Evolutionary conservation across 768 basidiomycete species (phyloP).

Genomic region (Fomitopsis serialis): DNA sequence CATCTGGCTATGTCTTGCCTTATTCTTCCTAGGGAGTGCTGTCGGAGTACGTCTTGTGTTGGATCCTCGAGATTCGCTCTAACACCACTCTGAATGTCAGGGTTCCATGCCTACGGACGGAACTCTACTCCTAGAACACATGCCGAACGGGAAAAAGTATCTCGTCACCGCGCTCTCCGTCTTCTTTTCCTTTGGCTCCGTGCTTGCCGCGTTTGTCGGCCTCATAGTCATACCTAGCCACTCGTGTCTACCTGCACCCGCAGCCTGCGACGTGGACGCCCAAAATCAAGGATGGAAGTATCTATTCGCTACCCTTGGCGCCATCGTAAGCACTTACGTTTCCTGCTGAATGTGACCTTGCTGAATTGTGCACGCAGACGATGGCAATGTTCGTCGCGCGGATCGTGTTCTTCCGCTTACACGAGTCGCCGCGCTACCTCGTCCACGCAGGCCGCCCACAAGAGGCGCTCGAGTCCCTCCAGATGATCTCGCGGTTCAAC

Average conservation of each 20-base stretch:
- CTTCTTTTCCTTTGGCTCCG: conserved; percentile 94
- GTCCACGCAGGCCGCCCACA: conserved; percentile 81
- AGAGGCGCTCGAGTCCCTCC: conserved; percentile 80
- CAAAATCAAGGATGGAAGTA: conserved; percentile 90
- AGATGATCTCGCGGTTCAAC: conserved; percentile 84
- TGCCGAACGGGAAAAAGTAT: conserved; percentile 89
- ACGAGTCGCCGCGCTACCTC: conserved; percentile 93
- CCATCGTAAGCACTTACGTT: conserved; percentile 59
- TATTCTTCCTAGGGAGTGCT: conserved; percentile 89
- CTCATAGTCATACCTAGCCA: conserved; percentile 72
- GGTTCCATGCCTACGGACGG: conserved; percentile 97
- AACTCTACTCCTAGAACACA: conserved; percentile 86
- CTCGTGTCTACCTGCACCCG: conserved; percentile 49
- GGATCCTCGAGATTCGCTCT: background rate
- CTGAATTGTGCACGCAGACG: conserved; percentile 48
- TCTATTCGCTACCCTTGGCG: conserved; percentile 69
- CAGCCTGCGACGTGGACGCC: conserved; percentile 56
- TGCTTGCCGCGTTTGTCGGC: conserved; percentile 77
- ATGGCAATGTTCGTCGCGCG: conserved; percentile 82
- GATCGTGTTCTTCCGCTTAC: conserved; percentile 84
- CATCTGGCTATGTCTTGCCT: conserved; percentile 57
- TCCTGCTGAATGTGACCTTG: background rate
- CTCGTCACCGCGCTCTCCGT: conserved; percentile 87
- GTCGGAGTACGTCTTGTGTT: conserved; percentile 65
- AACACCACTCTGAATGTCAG: conserved; percentile 30